These are phyloP conservation scores for Albatrellus ellisii DNA, from an alignment of 768 basidiomycete species.

Conservation along the genomic window DNA sequence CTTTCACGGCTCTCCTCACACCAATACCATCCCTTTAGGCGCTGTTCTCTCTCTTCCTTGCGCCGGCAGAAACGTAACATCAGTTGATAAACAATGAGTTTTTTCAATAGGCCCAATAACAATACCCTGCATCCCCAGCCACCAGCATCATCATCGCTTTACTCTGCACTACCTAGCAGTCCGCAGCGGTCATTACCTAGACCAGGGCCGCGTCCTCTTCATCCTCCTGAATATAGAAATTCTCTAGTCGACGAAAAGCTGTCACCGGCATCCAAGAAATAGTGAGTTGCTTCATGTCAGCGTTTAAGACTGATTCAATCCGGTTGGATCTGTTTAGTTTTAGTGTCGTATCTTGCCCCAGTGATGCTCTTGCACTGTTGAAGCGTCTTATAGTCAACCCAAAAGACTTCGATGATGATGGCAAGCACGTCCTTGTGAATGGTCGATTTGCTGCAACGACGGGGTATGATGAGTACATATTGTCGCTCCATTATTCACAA, in stretches of 20 bases:
- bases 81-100: constrained; percentile 7
- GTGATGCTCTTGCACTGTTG: constrained; percentile 45
- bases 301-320: neutral
- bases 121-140: constrained; percentile 2
- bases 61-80: too few relatives aligned
- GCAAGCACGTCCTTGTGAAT: constrained; percentile 69
- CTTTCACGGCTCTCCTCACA: too few relatives aligned
- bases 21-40: too few relatives aligned
- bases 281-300: constrained; percentile 12
- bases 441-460: constrained; percentile 58
- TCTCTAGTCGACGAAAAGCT: constrained; percentile 19
- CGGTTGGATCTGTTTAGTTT: constrained; percentile 11
- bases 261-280: constrained; percentile 11
- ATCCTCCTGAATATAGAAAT: constrained; percentile 18
- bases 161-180: constrained; percentile 9
- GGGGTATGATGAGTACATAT: constrained; percentile 33
- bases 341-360: constrained; percentile 16
- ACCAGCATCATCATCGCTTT: constrained; percentile 9
- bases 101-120: constrained; percentile 7
- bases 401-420: constrained; percentile 52
- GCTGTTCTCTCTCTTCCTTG: too few relatives aligned
- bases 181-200: constrained; percentile 9
- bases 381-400: constrained; percentile 77
- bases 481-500: neutral
- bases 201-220: constrained; percentile 13